These are phyloP conservation scores for Uncinocarpus reesii DNA, from an alignment of 2,329 filamentous ascomycete species.

Conservation along the genomic window DNA sequence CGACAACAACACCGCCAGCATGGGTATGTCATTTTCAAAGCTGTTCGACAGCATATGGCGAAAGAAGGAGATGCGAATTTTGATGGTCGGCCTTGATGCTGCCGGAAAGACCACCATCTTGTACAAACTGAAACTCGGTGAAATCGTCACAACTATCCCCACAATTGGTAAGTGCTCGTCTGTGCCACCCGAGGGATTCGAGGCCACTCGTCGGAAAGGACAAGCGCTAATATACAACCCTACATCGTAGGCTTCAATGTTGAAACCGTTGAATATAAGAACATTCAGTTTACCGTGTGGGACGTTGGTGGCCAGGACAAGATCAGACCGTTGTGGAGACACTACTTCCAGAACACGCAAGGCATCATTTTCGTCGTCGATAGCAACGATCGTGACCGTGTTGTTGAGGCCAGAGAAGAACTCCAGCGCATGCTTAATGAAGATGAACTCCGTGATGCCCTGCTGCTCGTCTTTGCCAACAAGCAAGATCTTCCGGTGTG, in stretches of 20 bases:
- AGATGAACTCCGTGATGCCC: slow-evolving; percentile 93
- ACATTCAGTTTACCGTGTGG: slow-evolving; percentile 99
- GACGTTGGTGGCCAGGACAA: slow-evolving; percentile 99
- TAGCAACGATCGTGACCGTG: slow-evolving; percentile 96
- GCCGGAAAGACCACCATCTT: slow-evolving; percentile 99
- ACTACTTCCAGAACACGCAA: slow-evolving; percentile 99
- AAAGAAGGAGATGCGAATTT: slow-evolving; percentile 99
- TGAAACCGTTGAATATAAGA: slow-evolving; percentile 99
- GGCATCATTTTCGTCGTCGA: slow-evolving; percentile 99
- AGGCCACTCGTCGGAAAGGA: background rate
- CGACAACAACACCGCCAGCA: slow-evolving; percentile 45
- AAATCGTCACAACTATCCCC: slow-evolving; percentile 98
- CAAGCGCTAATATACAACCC: slow-evolving; percentile 13
- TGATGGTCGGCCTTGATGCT: slow-evolving; percentile 99
- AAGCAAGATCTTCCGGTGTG: slow-evolving; percentile 98
- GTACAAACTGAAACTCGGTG: slow-evolving; percentile 95
- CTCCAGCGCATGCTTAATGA: slow-evolving; percentile 98
- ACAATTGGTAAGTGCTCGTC: slow-evolving; percentile 68
- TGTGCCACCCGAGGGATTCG: background rate
- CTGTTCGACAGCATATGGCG: slow-evolving; percentile 93
- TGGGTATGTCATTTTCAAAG: slow-evolving; percentile 98
- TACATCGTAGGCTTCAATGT: slow-evolving; percentile 78
- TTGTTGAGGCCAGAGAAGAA: slow-evolving; percentile 93
- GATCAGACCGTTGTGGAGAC: slow-evolving; percentile 98
- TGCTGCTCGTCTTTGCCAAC: slow-evolving; percentile 97